These are phyloP conservation scores for Rhynchospora breviuscula DNA, from an alignment of 176 grass and related monocot species.

Conservation along the genomic window DNA sequence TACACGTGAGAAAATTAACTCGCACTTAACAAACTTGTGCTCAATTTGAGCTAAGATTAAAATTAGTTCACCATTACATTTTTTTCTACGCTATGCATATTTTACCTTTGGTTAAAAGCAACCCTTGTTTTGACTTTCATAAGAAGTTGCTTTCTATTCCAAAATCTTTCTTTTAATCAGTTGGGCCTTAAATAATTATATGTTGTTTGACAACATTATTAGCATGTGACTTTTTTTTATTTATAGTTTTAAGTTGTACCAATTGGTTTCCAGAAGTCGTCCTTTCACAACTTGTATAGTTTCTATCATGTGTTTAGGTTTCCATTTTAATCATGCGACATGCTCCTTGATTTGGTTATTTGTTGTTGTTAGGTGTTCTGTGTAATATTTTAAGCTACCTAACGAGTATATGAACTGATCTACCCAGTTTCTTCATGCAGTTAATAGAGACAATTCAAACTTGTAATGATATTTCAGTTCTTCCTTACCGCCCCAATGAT, in stretches of 20 bases:
- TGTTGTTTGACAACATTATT: neutral
- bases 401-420: neutral
- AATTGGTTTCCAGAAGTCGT: neutral
- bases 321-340: neutral
- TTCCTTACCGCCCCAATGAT: slow-evolving; percentile 27
- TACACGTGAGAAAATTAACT: neutral
- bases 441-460: slow-evolving; percentile 11
- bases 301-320: neutral
- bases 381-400: neutral
- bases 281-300: neutral
- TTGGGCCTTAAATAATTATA: neutral
- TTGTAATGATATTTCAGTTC: slow-evolving; percentile 21
- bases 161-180: slow-evolving; percentile 5
- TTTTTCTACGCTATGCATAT: neutral
- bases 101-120: slow-evolving; percentile 6
- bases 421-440: slow-evolving; percentile 24
- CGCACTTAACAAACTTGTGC: neutral
- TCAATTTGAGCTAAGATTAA: neutral
- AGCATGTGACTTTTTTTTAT: neutral
- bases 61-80: neutral
- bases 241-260: neutral
- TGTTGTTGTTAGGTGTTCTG: slow-evolving; percentile 20
- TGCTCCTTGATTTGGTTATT: slow-evolving; percentile 26
- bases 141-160: neutral
- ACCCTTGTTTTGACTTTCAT: neutral